Base-by-base conservation (phyloP, 1,284 basidiomycete species). In the Trichosporon inkin region DNA sequence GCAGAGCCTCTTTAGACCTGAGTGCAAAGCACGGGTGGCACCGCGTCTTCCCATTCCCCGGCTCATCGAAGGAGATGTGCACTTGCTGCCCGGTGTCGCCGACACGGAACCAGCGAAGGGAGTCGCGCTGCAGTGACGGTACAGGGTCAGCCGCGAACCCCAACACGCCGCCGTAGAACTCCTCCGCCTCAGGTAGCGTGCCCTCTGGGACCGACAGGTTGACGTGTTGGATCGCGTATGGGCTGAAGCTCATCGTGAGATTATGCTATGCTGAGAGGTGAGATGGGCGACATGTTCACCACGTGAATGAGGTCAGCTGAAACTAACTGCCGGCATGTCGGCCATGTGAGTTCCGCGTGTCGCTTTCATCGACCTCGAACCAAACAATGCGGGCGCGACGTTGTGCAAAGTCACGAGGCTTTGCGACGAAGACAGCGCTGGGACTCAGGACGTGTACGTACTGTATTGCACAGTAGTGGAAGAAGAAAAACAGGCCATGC, bases 1-100 rank as follows among this genome's bases (percentile, higher is more conserved):
- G 13, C 16, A 78, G 67, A n/a, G 68, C 68, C 28, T 73, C 65
- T 1, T 49, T 54, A 0, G 67, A 64, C 1, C 65, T 32, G 10
- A 77, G 60, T 10, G 64, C 58, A 63, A 78, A 77, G 59, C 76
- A 78, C 10, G 75, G 71, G 49, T 78, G 76, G 6, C 69, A 66
- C 52, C 67, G 63, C 19, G 72, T 68, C 16, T 67, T 64, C 20
- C 62, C 63, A 3, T 53, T 17, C 10, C 34, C 39, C 2, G 54
- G 32, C 20, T 53, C 49, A 20, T 68, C 67, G 62, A 70, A 69
- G 0, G 73, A 68, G 55, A 77, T 61, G 60, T 77, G 74, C 19
- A 72, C 72, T 56, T 73, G 70, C 55, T 75, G 73, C 34, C 71
- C 71, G 4, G 72, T 70, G 39, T 68, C 62, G 16, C 71, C 73